phyloP scores from a whole-genome alignment of 352 stramenopile genomes.

The Globisporangium recalcitrans region DNA sequence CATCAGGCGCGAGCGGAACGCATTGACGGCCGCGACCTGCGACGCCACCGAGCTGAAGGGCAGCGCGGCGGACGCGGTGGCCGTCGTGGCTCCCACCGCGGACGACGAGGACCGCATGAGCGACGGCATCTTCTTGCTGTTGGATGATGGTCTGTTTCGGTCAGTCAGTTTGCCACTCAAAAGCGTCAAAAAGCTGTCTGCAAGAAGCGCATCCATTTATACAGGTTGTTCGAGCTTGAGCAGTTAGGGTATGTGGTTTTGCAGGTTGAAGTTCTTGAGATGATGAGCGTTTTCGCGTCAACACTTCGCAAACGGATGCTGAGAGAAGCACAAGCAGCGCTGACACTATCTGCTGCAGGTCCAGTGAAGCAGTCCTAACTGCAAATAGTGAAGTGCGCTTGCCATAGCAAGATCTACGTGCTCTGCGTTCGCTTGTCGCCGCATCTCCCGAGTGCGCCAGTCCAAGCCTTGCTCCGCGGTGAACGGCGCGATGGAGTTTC shows the following conservation, averaged over 20 bases:
- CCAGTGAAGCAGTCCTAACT: too few relatives aligned
- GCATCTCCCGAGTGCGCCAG: too few relatives aligned
- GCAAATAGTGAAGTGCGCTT: too few relatives aligned
- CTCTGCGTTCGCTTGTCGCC: too few relatives aligned
- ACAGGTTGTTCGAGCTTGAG: neutral
- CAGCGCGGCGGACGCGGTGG: slow-evolving; percentile 11
- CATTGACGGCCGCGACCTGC: slow-evolving; percentile 40
- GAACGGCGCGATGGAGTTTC: too few relatives aligned
- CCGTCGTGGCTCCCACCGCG: slow-evolving; percentile 12
- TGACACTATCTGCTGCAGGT: too few relatives aligned
- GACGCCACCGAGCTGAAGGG: slow-evolving; percentile 35
- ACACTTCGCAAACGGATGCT: neutral
- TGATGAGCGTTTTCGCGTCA: slow-evolving; percentile 12
- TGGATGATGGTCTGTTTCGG: slow-evolving; percentile 1
- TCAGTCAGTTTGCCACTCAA: neutral
- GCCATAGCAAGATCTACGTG: too few relatives aligned
- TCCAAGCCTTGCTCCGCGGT: too few relatives aligned
- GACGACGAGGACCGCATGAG: slow-evolving; percentile 23
- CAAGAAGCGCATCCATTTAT: neutral
- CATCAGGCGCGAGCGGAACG: slow-evolving; percentile 37
- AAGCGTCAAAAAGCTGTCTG: neutral
- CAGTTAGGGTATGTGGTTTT: neutral
- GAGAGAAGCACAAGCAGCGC: neutral
- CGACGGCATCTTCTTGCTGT: slow-evolving; percentile 41
- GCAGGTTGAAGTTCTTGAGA: slow-evolving; percentile 7